These are phyloP conservation scores for Colletotrichum musicola DNA, from an alignment of 2,329 filamentous ascomycete genomes.

Conservation along the genomic window DNA sequence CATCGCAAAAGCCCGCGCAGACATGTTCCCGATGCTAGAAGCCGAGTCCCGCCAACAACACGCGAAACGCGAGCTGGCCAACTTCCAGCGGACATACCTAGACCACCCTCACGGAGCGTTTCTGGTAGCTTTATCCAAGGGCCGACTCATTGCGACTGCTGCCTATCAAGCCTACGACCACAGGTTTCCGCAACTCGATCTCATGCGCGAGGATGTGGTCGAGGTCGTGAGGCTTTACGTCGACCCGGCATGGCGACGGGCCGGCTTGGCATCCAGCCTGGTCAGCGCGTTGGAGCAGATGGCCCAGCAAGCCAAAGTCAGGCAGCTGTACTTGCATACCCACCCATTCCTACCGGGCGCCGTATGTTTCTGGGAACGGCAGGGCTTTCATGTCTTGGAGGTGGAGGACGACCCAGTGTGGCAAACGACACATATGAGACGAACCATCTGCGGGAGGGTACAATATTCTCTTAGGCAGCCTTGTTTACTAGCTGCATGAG, in stretches of 20 bases:
- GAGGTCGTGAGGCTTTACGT: slow-evolving; percentile 47
- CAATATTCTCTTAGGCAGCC: no score
- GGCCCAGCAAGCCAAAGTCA: slow-evolving; percentile 37
- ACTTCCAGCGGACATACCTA: slow-evolving; percentile 43
- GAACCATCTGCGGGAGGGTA: neutral
- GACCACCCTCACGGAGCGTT: slow-evolving; percentile 42
- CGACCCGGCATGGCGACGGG: slow-evolving; percentile 44
- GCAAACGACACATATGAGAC: slow-evolving; percentile 47
- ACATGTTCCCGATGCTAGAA: slow-evolving; percentile 47
- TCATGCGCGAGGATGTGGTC: slow-evolving; percentile 40
- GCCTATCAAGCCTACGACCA: slow-evolving; percentile 44
- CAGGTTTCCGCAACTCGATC: slow-evolving; percentile 42
- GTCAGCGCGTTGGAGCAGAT: slow-evolving; percentile 38
- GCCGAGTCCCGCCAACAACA: slow-evolving; percentile 36
- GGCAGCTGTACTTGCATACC: slow-evolving; percentile 45
- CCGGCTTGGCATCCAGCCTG: slow-evolving; percentile 44
- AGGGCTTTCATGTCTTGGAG: slow-evolving; percentile 41
- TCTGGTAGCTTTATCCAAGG: slow-evolving; percentile 38
- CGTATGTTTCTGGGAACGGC: slow-evolving; percentile 44
- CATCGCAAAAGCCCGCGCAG: slow-evolving; percentile 42
- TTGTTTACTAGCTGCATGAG: no score
- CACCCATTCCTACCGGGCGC: slow-evolving; percentile 46
- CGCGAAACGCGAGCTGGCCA: slow-evolving; percentile 39
- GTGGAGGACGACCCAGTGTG: slow-evolving; percentile 45
- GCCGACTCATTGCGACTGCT: slow-evolving; percentile 44